Percentiles rank a stretch among this genome's conserved stretches.
Evolutionary conservation across 768 basidiomycete species (phyloP).

Genomic region (Rhizopogon vesiculosus): DNA sequence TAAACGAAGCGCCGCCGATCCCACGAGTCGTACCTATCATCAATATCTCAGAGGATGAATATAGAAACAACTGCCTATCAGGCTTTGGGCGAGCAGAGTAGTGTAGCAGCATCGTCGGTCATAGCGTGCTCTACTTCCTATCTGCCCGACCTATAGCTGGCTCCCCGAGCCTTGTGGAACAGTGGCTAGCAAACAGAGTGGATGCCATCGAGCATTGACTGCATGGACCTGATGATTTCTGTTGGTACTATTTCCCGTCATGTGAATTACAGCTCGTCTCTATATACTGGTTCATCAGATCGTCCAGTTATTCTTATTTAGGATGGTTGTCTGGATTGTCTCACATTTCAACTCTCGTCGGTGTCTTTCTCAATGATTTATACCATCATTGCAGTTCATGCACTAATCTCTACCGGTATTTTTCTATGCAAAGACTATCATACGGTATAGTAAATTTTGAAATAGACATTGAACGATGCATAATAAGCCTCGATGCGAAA

Average conservation of each 20-base stretch:
- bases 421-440: not conserved
- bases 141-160: slow-evolving; percentile 28
- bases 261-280: not conserved
- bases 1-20: not conserved
- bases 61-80: slow-evolving; percentile 61
- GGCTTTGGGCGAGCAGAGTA: slow-evolving; percentile 81
- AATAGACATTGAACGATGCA: no score
- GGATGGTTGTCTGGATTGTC: not conserved
- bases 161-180: slow-evolving; percentile 22
- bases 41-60: slow-evolving; percentile 56
- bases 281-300: not conserved
- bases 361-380: not conserved
- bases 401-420: not conserved
- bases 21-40: slow-evolving; percentile 37
- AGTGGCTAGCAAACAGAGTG: slow-evolving; percentile 40
- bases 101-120: slow-evolving; percentile 54
- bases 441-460: no score
- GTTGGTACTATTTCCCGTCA: not conserved
- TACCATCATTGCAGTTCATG: not conserved
- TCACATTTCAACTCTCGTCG: not conserved
- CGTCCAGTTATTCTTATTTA: not conserved
- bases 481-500: no score
- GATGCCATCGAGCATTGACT: slow-evolving; percentile 14
- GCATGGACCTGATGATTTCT: slow-evolving; percentile 1
- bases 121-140: slow-evolving; percentile 51